Evolutionary conservation across 1,284 basidiomycete species (phyloP), one percentile per base, ranked within the genome.

Genomic region (Caloboletus firmus): DNA sequence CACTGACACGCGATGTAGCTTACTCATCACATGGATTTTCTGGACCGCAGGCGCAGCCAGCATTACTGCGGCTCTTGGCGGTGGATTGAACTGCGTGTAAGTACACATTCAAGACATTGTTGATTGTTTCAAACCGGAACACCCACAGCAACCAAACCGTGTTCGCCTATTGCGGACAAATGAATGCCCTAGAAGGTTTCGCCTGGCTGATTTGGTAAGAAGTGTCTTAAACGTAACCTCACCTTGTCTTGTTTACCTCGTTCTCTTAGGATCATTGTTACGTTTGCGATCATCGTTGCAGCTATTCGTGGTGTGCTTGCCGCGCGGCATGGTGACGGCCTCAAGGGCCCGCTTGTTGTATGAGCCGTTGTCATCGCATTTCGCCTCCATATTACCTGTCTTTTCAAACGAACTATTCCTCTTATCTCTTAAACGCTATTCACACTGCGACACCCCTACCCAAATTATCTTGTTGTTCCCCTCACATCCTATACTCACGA

Each of bases 31-130:
- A 1, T 91, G 87, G 84, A 74, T 85, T 13, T 75, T 87, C 51
- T 89, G 86, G 86, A 78, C 81, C 5, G 81, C 85, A 2, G 83
- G 78, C 4, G 84, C 87, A 4, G 83, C 84, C 3, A 79, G 84
- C 18, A 79, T 91, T 48, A 90, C 88, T 1, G 71, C 79, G 22
- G 73, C 78, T 35, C 74, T 89, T 26, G 82, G 83, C 15, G 88
- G 88, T 22, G 81, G 86, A 12, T 65, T 87, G 47, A 83, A 87
- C 62, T 91, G 88, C 80, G 66, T 62, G 84, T 83, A 66, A 77
- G 77, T 52, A 24, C 39, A 11, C 20, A n/a, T 42, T 35, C 37
- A 22, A 20, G 26, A 15, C 17, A 10, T 28, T 41, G 15, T 32
- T 24, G 30, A 24, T 42, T 17, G n/a, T 24, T 45, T 37, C 20